phyloP scores from a whole-genome alignment of 176 grass and related monocot genomes.

The Eragrostis nindensis region DNA sequence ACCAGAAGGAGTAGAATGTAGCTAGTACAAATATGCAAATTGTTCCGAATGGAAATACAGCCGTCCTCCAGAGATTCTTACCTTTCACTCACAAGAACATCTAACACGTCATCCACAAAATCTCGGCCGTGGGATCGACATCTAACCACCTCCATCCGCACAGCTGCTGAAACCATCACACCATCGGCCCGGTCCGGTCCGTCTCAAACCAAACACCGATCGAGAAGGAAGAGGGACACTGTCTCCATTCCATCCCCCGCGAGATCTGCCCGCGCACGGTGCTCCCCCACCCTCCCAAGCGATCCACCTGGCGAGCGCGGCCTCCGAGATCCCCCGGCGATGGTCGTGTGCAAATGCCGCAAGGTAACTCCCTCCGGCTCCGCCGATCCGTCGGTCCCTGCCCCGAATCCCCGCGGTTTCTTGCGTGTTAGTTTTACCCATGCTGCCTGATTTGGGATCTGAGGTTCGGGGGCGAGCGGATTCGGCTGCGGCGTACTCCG shows the following conservation, averaged over 20 bases:
- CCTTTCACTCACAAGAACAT: no score
- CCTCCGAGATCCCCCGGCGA: conserved; percentile 37
- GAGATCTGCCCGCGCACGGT: conserved; percentile 20
- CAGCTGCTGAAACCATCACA: no score
- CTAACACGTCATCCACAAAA: not conserved
- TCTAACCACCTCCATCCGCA: not conserved
- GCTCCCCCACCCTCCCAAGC: not conserved
- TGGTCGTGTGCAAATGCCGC: conserved; percentile 99
- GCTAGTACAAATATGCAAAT: no score
- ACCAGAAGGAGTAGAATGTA: no score
- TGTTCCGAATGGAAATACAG: no score
- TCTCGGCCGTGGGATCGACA: not conserved
- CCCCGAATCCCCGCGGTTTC: conserved; percentile 6
- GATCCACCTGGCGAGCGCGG: conserved; percentile 18
- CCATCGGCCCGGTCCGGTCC: not conserved
- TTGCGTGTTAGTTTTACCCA: not conserved
- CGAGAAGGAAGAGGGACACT: not conserved
- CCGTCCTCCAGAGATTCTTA: no score
- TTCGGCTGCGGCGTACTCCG: not conserved
- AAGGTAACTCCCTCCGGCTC: conserved; percentile 58
- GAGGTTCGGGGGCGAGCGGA: not conserved
- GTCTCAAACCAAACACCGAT: not conserved
- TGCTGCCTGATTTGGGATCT: conserved; percentile 33
- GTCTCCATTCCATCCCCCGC: conserved; percentile 8
- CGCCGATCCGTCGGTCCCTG: conserved; percentile 9